Conservation (phyloP, 495 filamentous ascomycete species). For the Elaphomyces granulatus region DNA sequence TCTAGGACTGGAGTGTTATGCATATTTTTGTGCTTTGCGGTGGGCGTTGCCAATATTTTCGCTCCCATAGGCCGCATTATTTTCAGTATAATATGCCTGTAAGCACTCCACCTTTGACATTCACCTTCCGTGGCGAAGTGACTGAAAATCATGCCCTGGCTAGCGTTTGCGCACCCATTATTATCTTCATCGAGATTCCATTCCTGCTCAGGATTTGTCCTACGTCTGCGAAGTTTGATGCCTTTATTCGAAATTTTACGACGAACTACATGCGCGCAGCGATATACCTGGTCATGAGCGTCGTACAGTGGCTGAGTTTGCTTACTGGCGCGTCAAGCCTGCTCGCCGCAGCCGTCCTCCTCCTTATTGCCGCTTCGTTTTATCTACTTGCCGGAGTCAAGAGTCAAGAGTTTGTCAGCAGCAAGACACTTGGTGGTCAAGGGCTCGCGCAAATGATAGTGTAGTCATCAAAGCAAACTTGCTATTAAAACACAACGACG, state of each 20-base stretch:
- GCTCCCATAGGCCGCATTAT: slow-evolving; percentile 50
- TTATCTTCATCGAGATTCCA: slow-evolving; percentile 95
- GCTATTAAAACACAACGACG: not conserved
- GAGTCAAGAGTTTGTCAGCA: slow-evolving; percentile 87
- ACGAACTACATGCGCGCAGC: slow-evolving; percentile 96
- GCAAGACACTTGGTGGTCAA: slow-evolving; percentile 91
- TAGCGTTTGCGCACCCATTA: slow-evolving; percentile 53
- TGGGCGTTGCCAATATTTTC: slow-evolving; percentile 89
- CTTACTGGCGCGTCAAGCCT: slow-evolving; percentile 44
- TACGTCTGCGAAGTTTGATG: slow-evolving; percentile 78
- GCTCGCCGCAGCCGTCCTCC: slow-evolving; percentile 72
- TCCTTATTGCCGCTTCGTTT: slow-evolving; percentile 63
- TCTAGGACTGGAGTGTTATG: slow-evolving; percentile 83
- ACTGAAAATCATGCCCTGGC: slow-evolving; percentile 6
- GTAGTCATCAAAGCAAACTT: slow-evolving; percentile 30
- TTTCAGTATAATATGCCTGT: slow-evolving; percentile 80
- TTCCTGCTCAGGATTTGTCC: slow-evolving; percentile 96
- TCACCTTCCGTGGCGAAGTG: not conserved
- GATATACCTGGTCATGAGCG: slow-evolving; percentile 69
- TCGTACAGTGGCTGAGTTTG: slow-evolving; percentile 72
- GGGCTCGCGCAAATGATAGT: slow-evolving; percentile 99
- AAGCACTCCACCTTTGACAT: slow-evolving; percentile 22
- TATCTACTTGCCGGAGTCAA: slow-evolving; percentile 76
- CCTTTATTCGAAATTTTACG: slow-evolving; percentile 78
- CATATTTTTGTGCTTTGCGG: slow-evolving; percentile 88